A percentile compares a stretch with the other conserved stretches of the same genome.
Conservation (phyloP, 2,329 filamentous ascomycete species). For the Ploettnerulaceae sp. region DNA sequence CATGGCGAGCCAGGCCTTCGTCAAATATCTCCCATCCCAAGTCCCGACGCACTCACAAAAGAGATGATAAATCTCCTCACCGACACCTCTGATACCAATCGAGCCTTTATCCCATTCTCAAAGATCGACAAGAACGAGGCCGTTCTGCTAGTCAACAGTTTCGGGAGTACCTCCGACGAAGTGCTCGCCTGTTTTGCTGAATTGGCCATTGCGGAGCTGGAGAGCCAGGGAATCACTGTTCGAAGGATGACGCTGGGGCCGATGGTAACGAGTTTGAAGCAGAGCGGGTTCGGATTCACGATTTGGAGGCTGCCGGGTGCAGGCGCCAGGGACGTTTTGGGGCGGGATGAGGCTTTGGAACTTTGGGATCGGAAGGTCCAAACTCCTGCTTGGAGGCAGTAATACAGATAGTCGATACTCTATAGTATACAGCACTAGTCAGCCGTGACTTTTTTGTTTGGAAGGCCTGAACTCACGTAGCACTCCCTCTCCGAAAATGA, state of each 20-base stretch:
- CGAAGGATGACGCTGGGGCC: constrained; percentile 24
- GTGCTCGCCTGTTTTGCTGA: constrained; percentile 28
- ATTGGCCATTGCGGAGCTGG: constrained; percentile 25
- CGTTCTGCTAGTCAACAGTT: constrained; percentile 25
- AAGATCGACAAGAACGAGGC: constrained; percentile 18
- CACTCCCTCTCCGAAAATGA: too few relatives aligned
- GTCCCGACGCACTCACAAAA: constrained; percentile 21
- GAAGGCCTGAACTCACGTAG: too few relatives aligned
- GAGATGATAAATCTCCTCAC: constrained; percentile 26
- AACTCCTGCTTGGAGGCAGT: constrained; percentile 27
- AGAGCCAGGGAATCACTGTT: constrained; percentile 19
- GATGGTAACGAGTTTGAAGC: constrained; percentile 30
- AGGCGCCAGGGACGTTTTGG: constrained; percentile 19
- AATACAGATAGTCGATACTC: too few relatives aligned
- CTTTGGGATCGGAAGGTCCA: constrained; percentile 27
- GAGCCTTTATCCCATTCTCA: constrained; percentile 27
- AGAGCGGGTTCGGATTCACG: constrained; percentile 28
- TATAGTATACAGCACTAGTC: too few relatives aligned
- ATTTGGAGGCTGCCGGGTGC: constrained; percentile 24
- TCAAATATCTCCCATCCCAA: constrained; percentile 24
- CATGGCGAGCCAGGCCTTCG: constrained; percentile 44
- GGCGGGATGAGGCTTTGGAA: constrained; percentile 20
- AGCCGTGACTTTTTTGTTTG: too few relatives aligned
- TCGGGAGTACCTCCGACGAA: constrained; percentile 28
- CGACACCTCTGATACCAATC: constrained; percentile 22